Conservation (phyloP, 140 eudicot species). For the Stevia rebaudiana region DNA sequence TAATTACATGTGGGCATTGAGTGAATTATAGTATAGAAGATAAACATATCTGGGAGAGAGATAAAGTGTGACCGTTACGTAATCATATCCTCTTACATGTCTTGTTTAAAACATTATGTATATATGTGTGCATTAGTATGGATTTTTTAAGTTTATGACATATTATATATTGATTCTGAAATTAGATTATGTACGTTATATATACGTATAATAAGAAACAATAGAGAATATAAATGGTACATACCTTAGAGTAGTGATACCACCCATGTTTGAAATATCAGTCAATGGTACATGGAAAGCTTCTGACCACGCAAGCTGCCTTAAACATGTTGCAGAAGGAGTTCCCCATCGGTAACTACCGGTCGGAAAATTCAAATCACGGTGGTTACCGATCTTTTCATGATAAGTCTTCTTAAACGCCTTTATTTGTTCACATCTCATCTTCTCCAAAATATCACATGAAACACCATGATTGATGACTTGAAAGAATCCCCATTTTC, state of each 20-base stretch:
- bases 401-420: constrained; percentile 41
- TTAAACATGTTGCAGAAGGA: constrained; percentile 50
- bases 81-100: too few relatives aligned
- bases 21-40: too few relatives aligned
- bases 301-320: constrained; percentile 74
- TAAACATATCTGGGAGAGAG: too few relatives aligned
- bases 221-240: not conserved
- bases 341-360: constrained; percentile 77
- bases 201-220: too few relatives aligned
- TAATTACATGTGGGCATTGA: too few relatives aligned
- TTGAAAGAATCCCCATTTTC: constrained; percentile 86
- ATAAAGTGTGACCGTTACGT: too few relatives aligned
- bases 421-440: constrained; percentile 58
- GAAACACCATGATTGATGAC: constrained; percentile 77
- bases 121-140: too few relatives aligned
- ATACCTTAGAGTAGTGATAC: constrained; percentile 49
- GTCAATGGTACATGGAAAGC: constrained; percentile 67
- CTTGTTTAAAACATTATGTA: too few relatives aligned
- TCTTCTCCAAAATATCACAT: constrained; percentile 35
- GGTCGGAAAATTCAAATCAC: constrained; percentile 31
- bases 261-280: constrained; percentile 36
- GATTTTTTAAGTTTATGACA: too few relatives aligned
- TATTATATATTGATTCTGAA: too few relatives aligned
- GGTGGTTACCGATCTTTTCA: constrained; percentile 30
- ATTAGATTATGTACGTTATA: too few relatives aligned